These are phyloP conservation scores for Otatea glauca DNA, from an alignment of 176 grass and related monocot genomes.

Conservation along the genomic window DNA sequence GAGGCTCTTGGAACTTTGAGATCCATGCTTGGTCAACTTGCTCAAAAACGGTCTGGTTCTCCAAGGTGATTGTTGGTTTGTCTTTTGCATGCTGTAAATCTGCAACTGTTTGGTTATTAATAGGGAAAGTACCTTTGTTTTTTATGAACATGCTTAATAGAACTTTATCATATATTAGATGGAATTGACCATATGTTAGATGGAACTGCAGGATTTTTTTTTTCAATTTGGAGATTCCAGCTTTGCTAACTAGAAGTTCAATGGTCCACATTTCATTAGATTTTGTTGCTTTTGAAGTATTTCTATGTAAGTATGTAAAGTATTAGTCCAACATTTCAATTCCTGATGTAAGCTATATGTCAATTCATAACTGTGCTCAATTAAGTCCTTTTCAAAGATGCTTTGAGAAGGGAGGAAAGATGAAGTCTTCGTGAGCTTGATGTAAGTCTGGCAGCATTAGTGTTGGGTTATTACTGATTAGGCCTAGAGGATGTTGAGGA, in stretches of 20 bases:
- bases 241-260: slow-evolving; percentile 14
- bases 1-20: slow-evolving; percentile 89
- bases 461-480: not conserved
- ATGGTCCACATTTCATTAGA: not conserved
- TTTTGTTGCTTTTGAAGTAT: slow-evolving; percentile 21
- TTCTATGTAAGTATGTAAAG: not conserved
- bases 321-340: not conserved
- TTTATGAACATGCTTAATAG: slow-evolving; percentile 21
- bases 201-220: not conserved
- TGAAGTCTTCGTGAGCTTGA: not conserved
- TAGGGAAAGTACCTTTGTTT: slow-evolving; percentile 9
- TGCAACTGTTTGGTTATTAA: not conserved
- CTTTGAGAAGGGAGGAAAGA: not conserved
- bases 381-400: not conserved
- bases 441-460: not conserved
- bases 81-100: not conserved
- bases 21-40: slow-evolving; percentile 79
- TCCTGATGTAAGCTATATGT: not conserved
- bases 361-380: not conserved
- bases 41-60: slow-evolving; percentile 75
- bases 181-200: not conserved
- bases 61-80: slow-evolving; percentile 67
- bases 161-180: slow-evolving; percentile 2
- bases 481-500: not conserved
- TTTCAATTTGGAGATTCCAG: not conserved